These are phyloP conservation scores for Trichoderma gamsii DNA, from an alignment of 495 filamentous ascomycete species.

Conservation along the genomic window DNA sequence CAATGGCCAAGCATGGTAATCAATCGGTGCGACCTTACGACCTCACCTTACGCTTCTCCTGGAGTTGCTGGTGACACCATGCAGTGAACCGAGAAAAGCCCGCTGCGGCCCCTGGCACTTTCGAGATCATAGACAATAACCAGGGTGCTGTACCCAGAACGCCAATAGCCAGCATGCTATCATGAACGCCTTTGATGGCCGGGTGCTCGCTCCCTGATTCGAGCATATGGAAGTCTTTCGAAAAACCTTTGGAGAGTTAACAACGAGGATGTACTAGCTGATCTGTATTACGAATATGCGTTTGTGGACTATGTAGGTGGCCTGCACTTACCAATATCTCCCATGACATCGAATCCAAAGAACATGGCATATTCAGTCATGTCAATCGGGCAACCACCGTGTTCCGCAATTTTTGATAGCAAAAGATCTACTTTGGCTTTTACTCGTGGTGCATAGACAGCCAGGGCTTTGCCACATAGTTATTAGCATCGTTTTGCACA, in stretches of 20 bases:
- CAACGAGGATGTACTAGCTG: neutral
- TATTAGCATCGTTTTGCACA: neutral
- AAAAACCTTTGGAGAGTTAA: slow-evolving; percentile 16
- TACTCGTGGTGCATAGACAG: slow-evolving; percentile 25
- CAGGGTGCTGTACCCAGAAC: slow-evolving; percentile 31
- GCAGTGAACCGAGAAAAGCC: slow-evolving; percentile 17
- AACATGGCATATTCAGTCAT: slow-evolving; percentile 28
- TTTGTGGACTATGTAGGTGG: neutral
- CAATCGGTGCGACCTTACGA: neutral
- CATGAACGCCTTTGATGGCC: slow-evolving; percentile 28
- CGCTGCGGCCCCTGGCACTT: slow-evolving; percentile 17
- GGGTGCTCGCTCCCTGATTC: slow-evolving; percentile 24
- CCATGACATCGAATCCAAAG: slow-evolving; percentile 28
- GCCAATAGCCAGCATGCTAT: slow-evolving; percentile 30
- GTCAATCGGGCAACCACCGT: slow-evolving; percentile 22
- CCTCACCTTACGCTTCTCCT: slow-evolving; percentile 21
- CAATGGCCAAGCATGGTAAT: neutral
- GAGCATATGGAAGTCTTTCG: slow-evolving; percentile 36
- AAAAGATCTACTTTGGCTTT: slow-evolving; percentile 25
- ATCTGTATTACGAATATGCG: neutral
- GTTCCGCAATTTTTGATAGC: slow-evolving; percentile 21
- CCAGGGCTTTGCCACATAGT: slow-evolving; percentile 21
- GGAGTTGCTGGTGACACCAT: slow-evolving; percentile 17
- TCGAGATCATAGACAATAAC: slow-evolving; percentile 25
- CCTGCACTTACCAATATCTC: slow-evolving; percentile 19